Evolutionary conservation across 2,329 filamentous ascomycete species (phyloP).

Genomic region (Talaromyces sp.): DNA sequence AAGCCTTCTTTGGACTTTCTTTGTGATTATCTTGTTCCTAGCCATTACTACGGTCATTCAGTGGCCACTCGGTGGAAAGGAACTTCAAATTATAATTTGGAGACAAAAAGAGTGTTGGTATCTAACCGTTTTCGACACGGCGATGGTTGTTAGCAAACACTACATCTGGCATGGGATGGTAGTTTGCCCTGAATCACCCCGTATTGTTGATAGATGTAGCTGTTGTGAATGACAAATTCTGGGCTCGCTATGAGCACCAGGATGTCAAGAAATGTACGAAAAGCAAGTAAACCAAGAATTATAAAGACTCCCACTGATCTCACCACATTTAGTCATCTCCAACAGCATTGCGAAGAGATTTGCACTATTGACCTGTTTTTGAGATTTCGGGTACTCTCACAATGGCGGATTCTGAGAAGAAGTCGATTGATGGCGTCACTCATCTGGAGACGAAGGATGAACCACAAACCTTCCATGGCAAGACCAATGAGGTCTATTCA

Average conservation of each 20-base stretch:
- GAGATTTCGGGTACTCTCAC: neutral
- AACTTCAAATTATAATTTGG: neutral
- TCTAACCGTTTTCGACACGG: slow-evolving; percentile 2
- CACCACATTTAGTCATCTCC: neutral
- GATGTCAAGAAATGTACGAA: neutral
- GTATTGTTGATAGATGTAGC: neutral
- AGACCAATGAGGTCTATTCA: slow-evolving; percentile 8
- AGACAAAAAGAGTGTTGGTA: neutral
- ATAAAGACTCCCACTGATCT: neutral
- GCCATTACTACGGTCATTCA: neutral
- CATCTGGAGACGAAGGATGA: neutral
- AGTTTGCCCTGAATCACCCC: neutral
- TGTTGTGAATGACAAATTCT: neutral
- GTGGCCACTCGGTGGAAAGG: neutral
- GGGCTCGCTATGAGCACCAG: neutral
- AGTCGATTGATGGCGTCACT: neutral
- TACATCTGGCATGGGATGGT: neutral
- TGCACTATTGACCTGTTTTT: neutral
- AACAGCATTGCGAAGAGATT: neutral
- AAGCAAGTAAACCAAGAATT: neutral
- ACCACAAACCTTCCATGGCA: slow-evolving; percentile 3
- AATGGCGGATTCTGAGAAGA: neutral
- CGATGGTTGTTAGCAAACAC: neutral
- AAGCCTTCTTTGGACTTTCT: neutral
- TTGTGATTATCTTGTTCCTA: neutral